Evolutionary conservation across 1,284 basidiomycete genomes (phyloP).

Genomic region (Cystobasidiaceae sp.): DNA sequence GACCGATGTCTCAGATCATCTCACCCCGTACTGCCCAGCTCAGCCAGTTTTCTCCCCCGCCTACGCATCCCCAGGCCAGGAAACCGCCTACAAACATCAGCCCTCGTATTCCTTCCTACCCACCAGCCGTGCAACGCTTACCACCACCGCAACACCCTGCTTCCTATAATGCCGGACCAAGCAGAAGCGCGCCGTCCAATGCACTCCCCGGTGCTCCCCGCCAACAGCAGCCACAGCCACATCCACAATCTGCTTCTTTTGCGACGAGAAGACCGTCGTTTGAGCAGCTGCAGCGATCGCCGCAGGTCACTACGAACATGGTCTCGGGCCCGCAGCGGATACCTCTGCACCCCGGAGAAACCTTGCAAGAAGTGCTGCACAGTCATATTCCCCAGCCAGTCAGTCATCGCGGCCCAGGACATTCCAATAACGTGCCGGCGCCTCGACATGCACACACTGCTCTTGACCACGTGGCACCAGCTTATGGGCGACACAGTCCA

Average conservation of each 20-base stretch:
- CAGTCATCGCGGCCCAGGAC: neutral
- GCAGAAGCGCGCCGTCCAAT: neutral
- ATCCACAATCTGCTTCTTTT: neutral
- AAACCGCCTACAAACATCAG: constrained; percentile 7
- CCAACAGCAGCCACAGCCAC: neutral
- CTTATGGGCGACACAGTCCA: neutral
- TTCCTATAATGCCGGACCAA: neutral
- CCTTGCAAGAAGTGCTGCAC: constrained; percentile 6
- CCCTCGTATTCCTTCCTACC: constrained; percentile 18
- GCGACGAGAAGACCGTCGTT: neutral
- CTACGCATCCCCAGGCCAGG: neutral
- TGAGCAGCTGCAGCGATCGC: neutral
- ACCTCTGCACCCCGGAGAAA: constrained; percentile 21
- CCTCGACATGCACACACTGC: constrained; percentile 1
- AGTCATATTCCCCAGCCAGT: neutral
- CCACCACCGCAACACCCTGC: neutral
- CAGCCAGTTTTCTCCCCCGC: neutral
- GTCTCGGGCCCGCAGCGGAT: constrained; percentile 10
- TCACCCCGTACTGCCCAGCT: constrained; percentile 1
- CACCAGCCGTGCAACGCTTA: constrained; percentile 1
- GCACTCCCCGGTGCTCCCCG: too few relatives aligned
- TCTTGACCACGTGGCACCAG: neutral
- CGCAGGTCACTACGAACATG: neutral
- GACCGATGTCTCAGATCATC: neutral
- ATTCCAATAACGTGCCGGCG: neutral